Percentiles rank a stretch among this genome's conserved stretches.
Evolutionary conservation across 2,329 filamentous ascomycete genomes (phyloP).

Genomic region (Neophaeococcomyces mojaviensis): DNA sequence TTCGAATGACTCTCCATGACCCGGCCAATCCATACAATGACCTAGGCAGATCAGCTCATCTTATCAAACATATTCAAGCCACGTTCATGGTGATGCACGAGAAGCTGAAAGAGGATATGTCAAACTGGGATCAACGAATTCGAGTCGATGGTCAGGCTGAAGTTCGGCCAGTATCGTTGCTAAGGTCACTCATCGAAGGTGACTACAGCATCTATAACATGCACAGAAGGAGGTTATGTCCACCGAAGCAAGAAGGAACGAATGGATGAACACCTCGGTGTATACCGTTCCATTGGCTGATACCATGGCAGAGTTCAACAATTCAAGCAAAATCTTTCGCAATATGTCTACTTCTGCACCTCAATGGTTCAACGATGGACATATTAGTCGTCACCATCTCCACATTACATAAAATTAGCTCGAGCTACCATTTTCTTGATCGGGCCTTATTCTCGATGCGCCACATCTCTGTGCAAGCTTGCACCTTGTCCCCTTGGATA

Average conservation of each 20-base stretch:
- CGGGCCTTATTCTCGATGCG: too few species aligned
- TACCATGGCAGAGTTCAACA: too few species aligned
- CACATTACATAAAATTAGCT: too few species aligned
- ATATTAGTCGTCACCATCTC: too few species aligned
- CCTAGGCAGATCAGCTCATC: slow-evolving; percentile 41
- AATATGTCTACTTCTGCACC: too few species aligned
- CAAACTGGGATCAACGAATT: slow-evolving; percentile 11
- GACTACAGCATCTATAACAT: slow-evolving; percentile 20
- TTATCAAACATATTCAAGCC: slow-evolving; percentile 43
- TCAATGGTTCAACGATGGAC: too few species aligned
- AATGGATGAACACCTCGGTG: not conserved
- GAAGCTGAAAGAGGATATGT: slow-evolving; percentile 15
- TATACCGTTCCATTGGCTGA: too few species aligned
- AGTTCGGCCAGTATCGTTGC: slow-evolving; percentile 9
- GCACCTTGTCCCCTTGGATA: not conserved
- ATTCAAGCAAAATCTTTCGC: too few species aligned
- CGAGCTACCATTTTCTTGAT: too few species aligned
- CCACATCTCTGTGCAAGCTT: too few species aligned
- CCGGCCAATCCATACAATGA: slow-evolving; percentile 52
- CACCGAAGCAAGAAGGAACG: not conserved
- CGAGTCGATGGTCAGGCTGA: not conserved
- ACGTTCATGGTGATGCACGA: slow-evolving; percentile 29
- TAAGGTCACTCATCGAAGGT: slow-evolving; percentile 16
- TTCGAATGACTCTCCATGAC: slow-evolving; percentile 50
- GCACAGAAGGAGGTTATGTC: slow-evolving; percentile 10